Base-by-base conservation (phyloP, 2,329 filamentous ascomycete species). In the Beauveria rudraprayagi region DNA sequence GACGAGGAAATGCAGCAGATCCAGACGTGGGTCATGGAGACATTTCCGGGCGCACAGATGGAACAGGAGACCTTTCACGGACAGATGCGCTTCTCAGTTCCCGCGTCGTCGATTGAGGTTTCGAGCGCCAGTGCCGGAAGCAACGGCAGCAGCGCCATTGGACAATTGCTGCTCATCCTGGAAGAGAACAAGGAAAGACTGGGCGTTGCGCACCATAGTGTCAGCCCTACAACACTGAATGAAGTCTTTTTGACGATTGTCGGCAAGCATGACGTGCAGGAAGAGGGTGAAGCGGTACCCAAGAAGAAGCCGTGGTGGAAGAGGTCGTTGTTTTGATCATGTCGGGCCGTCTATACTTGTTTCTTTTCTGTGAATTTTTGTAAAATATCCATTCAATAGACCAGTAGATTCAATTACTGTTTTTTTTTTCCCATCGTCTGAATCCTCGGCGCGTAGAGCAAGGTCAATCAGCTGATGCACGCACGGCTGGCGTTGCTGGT, bases 231-330 rank as follows among this genome's bases (percentile, higher is more conserved):
- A 26, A 93, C 90, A n/a, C 76, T 95, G 48, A 91, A 95, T 70
- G 89, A 95, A 73, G 90, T 95, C 0, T 96, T 96, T 72, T 73
- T 96, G 71, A 82, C 81, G 28, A 92, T 95, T 70, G 90, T 95
- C 0, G 85, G 85, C 3, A 83, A 84, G 71, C 86, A 93, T 71
- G 83, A 90, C 71, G 82, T 92, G 2, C 78, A 85, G 65, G 90
- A 92, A 71, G 91, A 91, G 74, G 79, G 79, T 14, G 81, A 81
- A 61, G 72, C 70, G 43, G 52, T 56, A 30, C 61, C 52, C 0
- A 62, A 68, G 51, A 62, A 70, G 59, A 67, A 63, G 57, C 64
- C 64, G 6, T 68, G 68, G 65, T 68, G 57, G 50, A 63, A 60
- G 61, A 63, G 44, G 61, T 58, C 54, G 34, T 22, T 61, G n/a